These are phyloP conservation scores for Ensete ventricosum DNA, from an alignment of 176 grass and related monocot genomes.

Conservation along the genomic window DNA sequence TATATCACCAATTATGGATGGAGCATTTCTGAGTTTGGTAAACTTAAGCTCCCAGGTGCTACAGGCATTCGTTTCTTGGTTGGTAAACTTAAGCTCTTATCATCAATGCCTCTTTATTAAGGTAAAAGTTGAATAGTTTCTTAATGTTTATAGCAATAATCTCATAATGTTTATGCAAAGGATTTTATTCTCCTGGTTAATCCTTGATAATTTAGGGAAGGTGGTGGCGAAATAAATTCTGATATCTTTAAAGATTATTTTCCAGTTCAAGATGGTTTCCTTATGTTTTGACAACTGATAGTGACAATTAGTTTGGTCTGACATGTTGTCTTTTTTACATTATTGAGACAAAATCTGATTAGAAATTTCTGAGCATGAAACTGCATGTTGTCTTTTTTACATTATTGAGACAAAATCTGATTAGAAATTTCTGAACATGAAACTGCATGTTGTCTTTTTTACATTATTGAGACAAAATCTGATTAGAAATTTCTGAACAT, in stretches of 20 bases:
- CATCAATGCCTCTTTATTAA: slow-evolving; percentile 80
- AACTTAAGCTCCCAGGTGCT: slow-evolving; percentile 82
- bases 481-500: no score
- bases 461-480: no score
- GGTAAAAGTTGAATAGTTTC: slow-evolving; percentile 33
- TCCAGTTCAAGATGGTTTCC: slow-evolving; percentile 43
- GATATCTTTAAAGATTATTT: slow-evolving; percentile 75
- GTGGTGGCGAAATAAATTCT: slow-evolving; percentile 87
- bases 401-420: no score
- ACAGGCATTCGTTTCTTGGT: slow-evolving; percentile 82
- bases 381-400: no score
- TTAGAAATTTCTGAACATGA: no score
- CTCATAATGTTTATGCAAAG: no score
- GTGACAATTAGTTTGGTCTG: neutral
- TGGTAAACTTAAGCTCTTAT: slow-evolving; percentile 64
- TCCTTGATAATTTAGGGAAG: slow-evolving; percentile 31
- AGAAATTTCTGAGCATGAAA: no score
- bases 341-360: no score
- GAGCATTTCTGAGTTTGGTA: slow-evolving; percentile 34
- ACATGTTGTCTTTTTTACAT: no score
- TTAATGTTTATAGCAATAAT: neutral
- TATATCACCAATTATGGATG: slow-evolving; percentile 2
- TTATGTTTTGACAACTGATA: neutral
- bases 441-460: no score
- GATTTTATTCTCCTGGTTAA: neutral